Evolutionary conservation across 78 protist species (phyloP).

Genomic region (Polysphondylium violaceum): DNA sequence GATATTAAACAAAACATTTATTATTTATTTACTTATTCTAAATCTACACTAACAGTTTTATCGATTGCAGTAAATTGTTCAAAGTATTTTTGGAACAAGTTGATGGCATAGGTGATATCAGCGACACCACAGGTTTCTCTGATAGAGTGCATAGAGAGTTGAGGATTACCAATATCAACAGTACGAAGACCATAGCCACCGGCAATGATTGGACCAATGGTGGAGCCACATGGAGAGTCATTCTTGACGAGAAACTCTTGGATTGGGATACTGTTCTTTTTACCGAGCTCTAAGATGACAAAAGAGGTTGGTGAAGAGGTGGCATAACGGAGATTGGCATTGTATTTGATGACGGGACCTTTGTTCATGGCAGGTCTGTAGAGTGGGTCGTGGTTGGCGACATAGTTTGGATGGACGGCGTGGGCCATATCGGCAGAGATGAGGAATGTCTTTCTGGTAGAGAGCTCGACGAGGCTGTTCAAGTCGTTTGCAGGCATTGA

Average conservation of each 20-base stretch:
- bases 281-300: constrained; percentile 83
- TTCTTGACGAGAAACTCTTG: constrained; percentile 95
- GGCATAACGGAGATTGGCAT: constrained; percentile 96
- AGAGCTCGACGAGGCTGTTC: constrained; percentile 24
- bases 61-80: constrained; percentile 72
- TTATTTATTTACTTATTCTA: constrained; percentile 3
- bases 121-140: constrained; percentile 87
- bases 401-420: constrained; percentile 98
- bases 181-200: constrained; percentile 85
- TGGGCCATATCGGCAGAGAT: constrained; percentile 97
- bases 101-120: constrained; percentile 72
- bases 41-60: constrained; percentile 43
- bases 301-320: constrained; percentile 82
- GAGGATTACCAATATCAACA: constrained; percentile 96
- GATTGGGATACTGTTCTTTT: constrained; percentile 77
- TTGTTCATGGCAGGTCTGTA: constrained; percentile 93
- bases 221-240: constrained; percentile 96
- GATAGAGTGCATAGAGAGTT: constrained; percentile 96
- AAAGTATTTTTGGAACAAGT: constrained; percentile 61
- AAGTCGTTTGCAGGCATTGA: neutral
- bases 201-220: constrained; percentile 92
- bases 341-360: constrained; percentile 95
- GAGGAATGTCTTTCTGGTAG: constrained; percentile 78
- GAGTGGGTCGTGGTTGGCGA: constrained; percentile 91
- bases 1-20: neutral